Base-by-base conservation (phyloP, 352 stramenopile species). In the Phytophthora pini region DNA sequence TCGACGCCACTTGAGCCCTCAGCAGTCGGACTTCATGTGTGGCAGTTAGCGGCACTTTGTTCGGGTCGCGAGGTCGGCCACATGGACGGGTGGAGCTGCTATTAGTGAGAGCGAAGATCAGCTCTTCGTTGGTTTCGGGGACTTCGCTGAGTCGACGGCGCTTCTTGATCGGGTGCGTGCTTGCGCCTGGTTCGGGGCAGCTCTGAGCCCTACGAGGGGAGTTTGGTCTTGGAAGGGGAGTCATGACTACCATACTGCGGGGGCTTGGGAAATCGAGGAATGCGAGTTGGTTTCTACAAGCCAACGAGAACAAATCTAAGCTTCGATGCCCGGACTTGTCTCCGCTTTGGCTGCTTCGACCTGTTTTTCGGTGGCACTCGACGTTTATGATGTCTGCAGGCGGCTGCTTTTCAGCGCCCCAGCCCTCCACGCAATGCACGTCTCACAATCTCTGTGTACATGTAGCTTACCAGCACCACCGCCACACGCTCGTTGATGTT, bases 1-100 rank as follows among this genome's bases (percentile, higher is more conserved):
- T 72, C 2, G 43, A 46, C 6, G 64, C 64, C n/a, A 77, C 72
- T 61, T 77, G 64, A 20, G 57, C 57, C 45, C 68, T 58, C 22
- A 80, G 47, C 24, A 63, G 56, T 10, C 65, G 68, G 26, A 80
- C 65, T 24, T 80, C 68, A n/a, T 76, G 61, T 3, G 62, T 72
- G 5, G 52, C 56, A 39, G 52, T 69, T 1, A 72, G 50, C 4
- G 56, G 53, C 3, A 49, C 43, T 17, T 66, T 61, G 24, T 68
- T 76, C 2, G 40, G 22, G 34, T 45, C 58, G 7, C 62, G 56
- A 5, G 56, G 45, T 40, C 52, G 41, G 7, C 46, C 27, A 15
- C 46, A 48, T 1, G 52, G 27, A 5, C 44, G 46, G 32, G 13
- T 53, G 7, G 9, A 45, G 15, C 17, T 40, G 31, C 44, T 45